phyloP scores from a whole-genome alignment of 2,329 filamentous ascomycete species.

The Lecanicillium sp. region DNA sequence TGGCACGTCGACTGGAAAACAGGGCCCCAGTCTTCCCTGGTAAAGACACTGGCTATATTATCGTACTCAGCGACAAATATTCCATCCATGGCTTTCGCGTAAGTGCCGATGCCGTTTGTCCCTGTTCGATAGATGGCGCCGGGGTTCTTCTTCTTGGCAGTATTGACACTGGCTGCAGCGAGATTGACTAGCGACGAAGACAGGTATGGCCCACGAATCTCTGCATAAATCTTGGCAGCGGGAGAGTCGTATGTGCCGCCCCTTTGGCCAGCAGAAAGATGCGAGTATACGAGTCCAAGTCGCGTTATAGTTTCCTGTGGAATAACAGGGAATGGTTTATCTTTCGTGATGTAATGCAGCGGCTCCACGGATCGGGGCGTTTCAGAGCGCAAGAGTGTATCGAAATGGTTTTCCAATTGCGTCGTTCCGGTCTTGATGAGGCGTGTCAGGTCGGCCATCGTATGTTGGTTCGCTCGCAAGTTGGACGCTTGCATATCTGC shows the following conservation, averaged over 20 bases:
- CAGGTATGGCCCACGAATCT: conserved; percentile 82
- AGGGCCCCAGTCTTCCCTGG: conserved; percentile 73
- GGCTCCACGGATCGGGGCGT: conserved; percentile 79
- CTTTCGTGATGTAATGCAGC: conserved; percentile 86
- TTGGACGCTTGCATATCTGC: conserved; percentile 83
- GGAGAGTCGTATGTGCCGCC: conserved; percentile 54
- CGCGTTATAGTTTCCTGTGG: conserved; percentile 68
- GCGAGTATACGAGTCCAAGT: conserved; percentile 70
- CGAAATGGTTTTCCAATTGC: conserved; percentile 79
- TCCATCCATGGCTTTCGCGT: conserved; percentile 79
- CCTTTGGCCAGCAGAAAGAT: conserved; percentile 56
- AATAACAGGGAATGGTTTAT: conserved; percentile 74
- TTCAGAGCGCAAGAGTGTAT: conserved; percentile 65
- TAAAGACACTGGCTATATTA: conserved; percentile 81
- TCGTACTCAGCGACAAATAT: conserved; percentile 86
- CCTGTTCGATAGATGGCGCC: conserved; percentile 82
- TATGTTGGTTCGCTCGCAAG: conserved; percentile 82
- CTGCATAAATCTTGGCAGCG: conserved; percentile 75
- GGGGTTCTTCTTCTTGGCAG: conserved; percentile 70
- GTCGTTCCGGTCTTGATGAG: conserved; percentile 72
- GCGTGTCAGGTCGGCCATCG: conserved; percentile 69
- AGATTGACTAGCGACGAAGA: conserved; percentile 74
- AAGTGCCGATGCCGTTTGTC: conserved; percentile 85
- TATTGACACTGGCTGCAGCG: conserved; percentile 77
- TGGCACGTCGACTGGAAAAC: conserved; percentile 76